Conservation (phyloP, 495 filamentous ascomycete species). For the Neurospora sp. region DNA sequence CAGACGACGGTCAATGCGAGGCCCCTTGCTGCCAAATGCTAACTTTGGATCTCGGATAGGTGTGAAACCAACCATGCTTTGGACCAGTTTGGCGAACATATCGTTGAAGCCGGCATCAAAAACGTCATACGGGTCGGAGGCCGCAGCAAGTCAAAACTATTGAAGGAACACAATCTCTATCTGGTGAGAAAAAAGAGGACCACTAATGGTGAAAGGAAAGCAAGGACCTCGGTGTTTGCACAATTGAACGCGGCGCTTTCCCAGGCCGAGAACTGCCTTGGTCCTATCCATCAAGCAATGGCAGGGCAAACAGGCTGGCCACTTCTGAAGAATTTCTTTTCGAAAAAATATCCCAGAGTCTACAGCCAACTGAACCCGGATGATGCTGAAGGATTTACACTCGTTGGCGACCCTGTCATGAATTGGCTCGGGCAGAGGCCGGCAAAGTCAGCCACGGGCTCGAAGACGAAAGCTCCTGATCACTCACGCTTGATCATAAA, state of each 20-base stretch:
- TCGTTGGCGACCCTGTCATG: background rate
- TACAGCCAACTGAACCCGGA: background rate
- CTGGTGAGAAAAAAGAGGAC: slow-evolving; percentile 16
- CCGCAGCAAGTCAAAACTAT: slow-evolving; percentile 49
- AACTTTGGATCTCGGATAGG: too few relatives aligned
- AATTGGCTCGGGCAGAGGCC: slow-evolving; percentile 4
- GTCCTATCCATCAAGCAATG: background rate
- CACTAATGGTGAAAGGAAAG: slow-evolving; percentile 21
- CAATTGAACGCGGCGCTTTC: too few relatives aligned
- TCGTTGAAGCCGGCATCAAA: slow-evolving; percentile 42
- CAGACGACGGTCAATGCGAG: too few relatives aligned
- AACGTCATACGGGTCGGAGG: slow-evolving; percentile 63
- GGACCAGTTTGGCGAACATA: slow-evolving; percentile 61
- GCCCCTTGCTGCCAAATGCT: too few relatives aligned
- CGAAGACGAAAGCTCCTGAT: too few relatives aligned
- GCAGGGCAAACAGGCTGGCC: background rate
- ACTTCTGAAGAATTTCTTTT: background rate
- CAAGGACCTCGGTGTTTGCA: too few relatives aligned
- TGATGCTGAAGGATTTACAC: background rate
- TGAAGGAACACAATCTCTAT: slow-evolving; percentile 41
- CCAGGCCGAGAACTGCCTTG: background rate
- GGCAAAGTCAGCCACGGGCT: too few relatives aligned
- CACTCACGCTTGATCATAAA: too few relatives aligned
- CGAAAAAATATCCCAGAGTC: background rate
- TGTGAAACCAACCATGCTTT: slow-evolving; percentile 68